These are phyloP conservation scores for Pythium volutum DNA, from an alignment of 352 stramenopile genomes.

Conservation along the genomic window DNA sequence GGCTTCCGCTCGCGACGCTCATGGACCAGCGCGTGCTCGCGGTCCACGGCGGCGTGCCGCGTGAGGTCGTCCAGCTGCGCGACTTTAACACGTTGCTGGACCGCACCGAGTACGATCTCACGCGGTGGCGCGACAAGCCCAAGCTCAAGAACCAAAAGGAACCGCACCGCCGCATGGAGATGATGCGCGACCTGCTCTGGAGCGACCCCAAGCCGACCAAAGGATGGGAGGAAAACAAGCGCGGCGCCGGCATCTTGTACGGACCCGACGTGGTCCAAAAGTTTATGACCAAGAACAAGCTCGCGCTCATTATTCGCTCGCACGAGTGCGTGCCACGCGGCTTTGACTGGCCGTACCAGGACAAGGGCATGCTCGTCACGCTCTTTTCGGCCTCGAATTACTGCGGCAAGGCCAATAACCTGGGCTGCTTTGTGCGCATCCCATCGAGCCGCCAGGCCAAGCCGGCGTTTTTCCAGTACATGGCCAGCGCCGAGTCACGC, in stretches of 20 bases:
- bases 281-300: conserved; percentile 84
- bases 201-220: conserved; percentile 67
- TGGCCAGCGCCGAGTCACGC: conserved; percentile 74
- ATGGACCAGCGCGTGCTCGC: conserved; percentile 75
- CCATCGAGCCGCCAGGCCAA: conserved; percentile 61
- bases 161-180: conserved; percentile 56
- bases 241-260: conserved; percentile 75
- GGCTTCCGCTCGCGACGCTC: conserved; percentile 69
- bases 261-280: conserved; percentile 77
- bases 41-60: conserved; percentile 72
- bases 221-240: conserved; percentile 79
- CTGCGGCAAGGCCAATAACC: conserved; percentile 81
- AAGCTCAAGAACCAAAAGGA: conserved; percentile 47
- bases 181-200: conserved; percentile 82
- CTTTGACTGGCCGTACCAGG: conserved; percentile 76
- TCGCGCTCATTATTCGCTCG: conserved; percentile 78
- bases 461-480: conserved; percentile 87
- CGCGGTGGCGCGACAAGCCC: conserved; percentile 62
- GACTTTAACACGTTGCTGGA: conserved; percentile 65
- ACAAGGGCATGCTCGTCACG: conserved; percentile 85
- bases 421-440: conserved; percentile 85
- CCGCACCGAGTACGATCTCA: conserved; percentile 71
- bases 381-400: conserved; percentile 89
- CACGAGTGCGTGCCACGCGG: conserved; percentile 82
- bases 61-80: conserved; percentile 49